These are phyloP conservation scores for Zalaria obscura DNA, from an alignment of 2,329 filamentous ascomycete species.

Conservation along the genomic window DNA sequence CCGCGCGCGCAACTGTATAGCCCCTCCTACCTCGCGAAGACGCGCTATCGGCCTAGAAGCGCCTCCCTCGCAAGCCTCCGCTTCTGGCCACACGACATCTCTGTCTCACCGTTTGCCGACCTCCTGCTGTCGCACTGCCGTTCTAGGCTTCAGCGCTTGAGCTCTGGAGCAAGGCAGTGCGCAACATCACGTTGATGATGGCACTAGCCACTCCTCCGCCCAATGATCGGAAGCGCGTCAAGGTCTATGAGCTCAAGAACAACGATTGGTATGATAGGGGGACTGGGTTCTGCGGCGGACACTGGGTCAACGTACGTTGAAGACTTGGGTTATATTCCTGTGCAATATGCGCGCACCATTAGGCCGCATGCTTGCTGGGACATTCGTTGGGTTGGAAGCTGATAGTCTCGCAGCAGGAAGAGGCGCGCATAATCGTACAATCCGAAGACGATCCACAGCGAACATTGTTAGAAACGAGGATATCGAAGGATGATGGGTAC, in stretches of 20 bases:
- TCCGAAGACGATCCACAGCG: slow-evolving; percentile 84
- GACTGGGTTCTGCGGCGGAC: slow-evolving; percentile 84
- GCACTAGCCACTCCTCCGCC: slow-evolving; percentile 10
- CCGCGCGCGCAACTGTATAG: no score
- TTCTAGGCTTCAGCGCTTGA: not conserved
- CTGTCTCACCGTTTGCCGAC: not conserved
- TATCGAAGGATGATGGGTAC: slow-evolving; percentile 88
- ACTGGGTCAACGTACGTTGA: slow-evolving; percentile 53
- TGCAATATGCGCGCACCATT: no score
- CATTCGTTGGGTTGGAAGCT: not conserved
- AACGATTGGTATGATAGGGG: slow-evolving; percentile 99
- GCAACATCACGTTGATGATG: slow-evolving; percentile 5
- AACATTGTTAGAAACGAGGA: slow-evolving; percentile 74
- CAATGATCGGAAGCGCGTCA: slow-evolving; percentile 56
- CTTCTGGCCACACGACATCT: no score
- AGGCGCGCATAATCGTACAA: slow-evolving; percentile 77
- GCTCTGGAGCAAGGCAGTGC: slow-evolving; percentile 5
- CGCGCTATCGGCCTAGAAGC: no score
- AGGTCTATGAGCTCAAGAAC: slow-evolving; percentile 96
- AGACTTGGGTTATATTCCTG: no score
- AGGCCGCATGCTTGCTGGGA: no score
- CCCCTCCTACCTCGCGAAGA: no score
- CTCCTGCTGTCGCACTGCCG: not conserved
- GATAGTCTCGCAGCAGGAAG: slow-evolving; percentile 42
- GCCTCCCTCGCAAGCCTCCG: no score